These are phyloP conservation scores for Cordyceps cicadae DNA, from an alignment of 2,329 filamentous ascomycete species.

Conservation along the genomic window DNA sequence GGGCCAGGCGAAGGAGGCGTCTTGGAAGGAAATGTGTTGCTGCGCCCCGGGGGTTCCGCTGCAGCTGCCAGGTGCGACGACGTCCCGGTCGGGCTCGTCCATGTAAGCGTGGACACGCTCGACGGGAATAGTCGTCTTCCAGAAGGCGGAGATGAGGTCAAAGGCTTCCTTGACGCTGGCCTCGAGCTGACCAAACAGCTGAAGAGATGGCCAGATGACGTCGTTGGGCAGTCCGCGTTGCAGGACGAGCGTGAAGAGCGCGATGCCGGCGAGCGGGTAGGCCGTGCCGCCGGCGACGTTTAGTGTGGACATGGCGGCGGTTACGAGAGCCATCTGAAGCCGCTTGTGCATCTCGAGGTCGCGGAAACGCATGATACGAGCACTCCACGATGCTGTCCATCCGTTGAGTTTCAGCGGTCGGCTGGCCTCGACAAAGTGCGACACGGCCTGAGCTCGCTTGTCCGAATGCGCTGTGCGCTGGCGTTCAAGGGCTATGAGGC, in stretches of 20 bases:
- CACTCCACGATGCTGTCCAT: slow-evolving; percentile 30
- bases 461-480: slow-evolving; percentile 68
- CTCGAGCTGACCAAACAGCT: slow-evolving; percentile 71
- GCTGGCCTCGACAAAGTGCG: slow-evolving; percentile 81
- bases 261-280: slow-evolving; percentile 75
- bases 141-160: slow-evolving; percentile 61
- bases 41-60: slow-evolving; percentile 11
- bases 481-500: slow-evolving; percentile 60
- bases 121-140: slow-evolving; percentile 78
- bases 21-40: slow-evolving; percentile 41
- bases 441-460: slow-evolving; percentile 67
- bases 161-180: slow-evolving; percentile 67
- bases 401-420: slow-evolving; percentile 48
- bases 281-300: slow-evolving; percentile 64
- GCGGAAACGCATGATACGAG: slow-evolving; percentile 28
- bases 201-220: slow-evolving; percentile 77
- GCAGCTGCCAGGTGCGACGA: slow-evolving; percentile 30
- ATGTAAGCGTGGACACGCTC: slow-evolving; percentile 79
- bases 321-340: slow-evolving; percentile 27
- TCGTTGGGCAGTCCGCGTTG: slow-evolving; percentile 64
- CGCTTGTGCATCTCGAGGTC: slow-evolving; percentile 29
- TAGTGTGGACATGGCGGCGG: slow-evolving; percentile 51
- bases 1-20: slow-evolving; percentile 74
- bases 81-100: slow-evolving; percentile 69
- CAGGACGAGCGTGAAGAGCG: slow-evolving; percentile 67